Evolutionary conservation across 202 grass and related monocot genomes (phyloP), one percentile per base, ranked within the genome.

Genomic region (Saccharum hybrid): DNA sequence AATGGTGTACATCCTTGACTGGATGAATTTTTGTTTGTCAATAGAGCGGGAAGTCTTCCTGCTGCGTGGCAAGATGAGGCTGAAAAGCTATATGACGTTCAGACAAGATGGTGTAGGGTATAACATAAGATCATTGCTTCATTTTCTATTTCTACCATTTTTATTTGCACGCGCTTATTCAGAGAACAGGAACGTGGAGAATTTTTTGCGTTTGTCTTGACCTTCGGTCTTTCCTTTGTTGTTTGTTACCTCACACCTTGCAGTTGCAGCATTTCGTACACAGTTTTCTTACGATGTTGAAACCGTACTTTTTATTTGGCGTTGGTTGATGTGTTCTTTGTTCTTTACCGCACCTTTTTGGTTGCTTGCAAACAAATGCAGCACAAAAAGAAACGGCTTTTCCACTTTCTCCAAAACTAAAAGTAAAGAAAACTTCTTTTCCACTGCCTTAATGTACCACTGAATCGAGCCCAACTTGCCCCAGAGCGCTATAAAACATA

Each of bases 21-120:
- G 79, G 74, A 85, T 79, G 77, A 63, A 38, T 80, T 87, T 92
- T 92, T 87, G 64, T 70, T 87, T 87, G 63, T 80, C 81, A 57
- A 43, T 82, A 86, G 70, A 36, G 67, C 30, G 30, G 68, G 77
- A 81, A 62, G 80, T 38, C 75, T 62, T 21, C 37, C 22, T 36
- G 75, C 26, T 54, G 74, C 81, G 51, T 90, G 76, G 21, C 45
- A 39, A 59, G 68, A 48, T 65, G 75, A 64, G 52, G 54, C 34
- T 52, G 54, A 42, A 71, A 75, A 43, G 23, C 75, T 57, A 76
- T 59, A 9, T 78, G 56, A 74, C 7, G 26, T 79, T 81, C 48
- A 61, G 23, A 48, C 39, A 49, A 78, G 39, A 14, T 69, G 63
- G 4, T 82, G 73, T 72, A 82, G 76, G 56, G 39, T 21, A 59